phyloP scores from a whole-genome alignment of 768 basidiomycete species.

The Lactarius indigo region DNA sequence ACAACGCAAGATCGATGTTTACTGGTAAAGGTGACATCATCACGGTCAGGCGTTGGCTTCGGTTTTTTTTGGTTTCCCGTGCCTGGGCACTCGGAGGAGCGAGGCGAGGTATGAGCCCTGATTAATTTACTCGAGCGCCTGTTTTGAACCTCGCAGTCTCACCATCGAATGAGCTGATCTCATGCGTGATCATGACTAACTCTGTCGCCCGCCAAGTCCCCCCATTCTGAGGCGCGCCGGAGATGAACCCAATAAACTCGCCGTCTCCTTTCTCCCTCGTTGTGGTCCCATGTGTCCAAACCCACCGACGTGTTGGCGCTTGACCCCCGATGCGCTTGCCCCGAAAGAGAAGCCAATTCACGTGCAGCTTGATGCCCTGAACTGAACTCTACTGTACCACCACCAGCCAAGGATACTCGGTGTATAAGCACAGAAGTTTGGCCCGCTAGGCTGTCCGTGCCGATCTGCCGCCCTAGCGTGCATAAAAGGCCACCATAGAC shows the following conservation, averaged over 20 bases:
- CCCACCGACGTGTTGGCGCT: neutral
- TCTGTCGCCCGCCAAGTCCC: neutral
- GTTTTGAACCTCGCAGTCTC: neutral
- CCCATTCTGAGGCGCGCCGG: neutral
- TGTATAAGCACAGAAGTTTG: neutral
- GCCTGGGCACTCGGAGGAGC: neutral
- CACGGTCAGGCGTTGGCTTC: neutral
- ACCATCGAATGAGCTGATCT: neutral
- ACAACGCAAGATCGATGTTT: neutral
- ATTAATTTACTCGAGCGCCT: neutral
- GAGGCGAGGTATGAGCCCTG: neutral
- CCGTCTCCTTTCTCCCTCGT: neutral
- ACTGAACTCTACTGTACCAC: neutral
- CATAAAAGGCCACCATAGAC: neutral
- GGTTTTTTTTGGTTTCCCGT: neutral
- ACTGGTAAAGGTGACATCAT: neutral
- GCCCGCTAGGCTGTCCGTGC: neutral
- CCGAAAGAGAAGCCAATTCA: neutral
- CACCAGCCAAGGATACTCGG: neutral
- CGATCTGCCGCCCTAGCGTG: neutral
- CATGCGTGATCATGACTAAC: neutral
- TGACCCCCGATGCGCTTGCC: neutral
- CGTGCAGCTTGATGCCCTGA: neutral
- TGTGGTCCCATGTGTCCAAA: neutral
- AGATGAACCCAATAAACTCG: neutral